Percentiles rank a stretch among this genome's conserved stretches.
Evolutionary conservation across 768 basidiomycete genomes (phyloP).

Genomic region (Hysterangium stoloniferum): DNA sequence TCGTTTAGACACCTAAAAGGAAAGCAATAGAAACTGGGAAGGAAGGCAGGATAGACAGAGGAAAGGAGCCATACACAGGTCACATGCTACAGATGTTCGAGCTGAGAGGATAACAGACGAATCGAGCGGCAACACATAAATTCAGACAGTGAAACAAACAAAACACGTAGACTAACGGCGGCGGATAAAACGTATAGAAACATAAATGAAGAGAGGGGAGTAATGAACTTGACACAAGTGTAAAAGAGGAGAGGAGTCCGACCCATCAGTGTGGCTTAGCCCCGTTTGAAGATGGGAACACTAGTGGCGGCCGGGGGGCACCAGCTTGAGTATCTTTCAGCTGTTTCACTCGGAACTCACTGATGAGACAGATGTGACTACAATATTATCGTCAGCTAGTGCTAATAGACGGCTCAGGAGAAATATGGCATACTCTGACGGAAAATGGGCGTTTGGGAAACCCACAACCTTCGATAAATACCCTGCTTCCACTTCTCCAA

Average conservation of each 20-base stretch:
- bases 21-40: conserved; percentile 3
- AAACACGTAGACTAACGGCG: conserved; percentile 3
- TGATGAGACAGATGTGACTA: conserved; percentile 66
- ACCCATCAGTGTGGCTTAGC: conserved; percentile 4
- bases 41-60: conserved; percentile 4
- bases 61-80: conserved; percentile 9
- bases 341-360: conserved; percentile 75
- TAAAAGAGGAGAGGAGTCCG: not conserved
- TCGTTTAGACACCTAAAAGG: not conserved
- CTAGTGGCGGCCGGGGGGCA: conserved; percentile 26
- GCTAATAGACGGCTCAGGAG: conserved; percentile 9
- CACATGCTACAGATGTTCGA: conserved; percentile 11
- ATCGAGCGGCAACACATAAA: not conserved
- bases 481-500: conserved; percentile 76
- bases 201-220: not conserved
- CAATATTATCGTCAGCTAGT: conserved; percentile 13
- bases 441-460: conserved; percentile 95
- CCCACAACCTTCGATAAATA: conserved; percentile 91
- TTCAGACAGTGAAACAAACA: conserved; percentile 3
- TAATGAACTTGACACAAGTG: conserved; percentile 4
- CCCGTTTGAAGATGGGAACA: conserved; percentile 22
- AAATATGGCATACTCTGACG: conserved; percentile 74
- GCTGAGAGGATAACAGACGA: conserved; percentile 6
- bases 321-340: conserved; percentile 39
- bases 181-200: conserved; percentile 8